Evolutionary conservation across 306 rosid species (phyloP).

Genomic region (Acacia crassicarpa): DNA sequence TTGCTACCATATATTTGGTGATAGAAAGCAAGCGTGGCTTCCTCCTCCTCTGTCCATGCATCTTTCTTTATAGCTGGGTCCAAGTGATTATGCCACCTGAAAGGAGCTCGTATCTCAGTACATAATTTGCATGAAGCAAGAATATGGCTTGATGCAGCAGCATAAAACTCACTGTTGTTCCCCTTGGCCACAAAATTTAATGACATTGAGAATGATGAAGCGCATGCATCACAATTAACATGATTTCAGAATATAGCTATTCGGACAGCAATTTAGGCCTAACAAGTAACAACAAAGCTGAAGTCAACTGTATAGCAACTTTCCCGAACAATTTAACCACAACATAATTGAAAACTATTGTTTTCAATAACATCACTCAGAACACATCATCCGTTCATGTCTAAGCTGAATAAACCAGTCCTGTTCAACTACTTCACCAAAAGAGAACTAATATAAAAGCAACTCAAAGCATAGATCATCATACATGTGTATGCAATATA

Average conservation of each 20-base stretch:
- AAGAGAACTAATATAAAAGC: background rate
- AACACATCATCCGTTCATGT: background rate
- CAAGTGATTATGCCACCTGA: constrained; percentile 73
- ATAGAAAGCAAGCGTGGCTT: constrained; percentile 41
- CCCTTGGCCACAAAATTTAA: background rate
- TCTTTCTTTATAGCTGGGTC: constrained; percentile 55
- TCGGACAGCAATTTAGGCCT: background rate
- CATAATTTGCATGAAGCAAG: background rate
- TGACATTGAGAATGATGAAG: background rate
- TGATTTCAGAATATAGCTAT: background rate
- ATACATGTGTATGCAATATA: background rate
- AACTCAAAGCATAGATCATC: background rate
- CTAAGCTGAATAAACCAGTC: background rate
- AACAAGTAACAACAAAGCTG: background rate
- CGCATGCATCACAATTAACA: background rate
- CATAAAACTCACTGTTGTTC: background rate
- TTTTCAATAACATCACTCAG: background rate
- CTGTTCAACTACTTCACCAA: background rate
- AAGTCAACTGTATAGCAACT: background rate
- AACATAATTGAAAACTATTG: background rate
- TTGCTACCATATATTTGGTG: constrained; percentile 57
- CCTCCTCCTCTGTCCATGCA: constrained; percentile 64
- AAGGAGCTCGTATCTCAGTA: background rate
- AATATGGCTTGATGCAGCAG: background rate
- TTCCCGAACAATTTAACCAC: background rate